A percentile compares a stretch with the other conserved stretches of the same genome.
phyloP scores from a whole-genome alignment of 2,329 filamentous ascomycete species.

The Aspergillus calidoustus region DNA sequence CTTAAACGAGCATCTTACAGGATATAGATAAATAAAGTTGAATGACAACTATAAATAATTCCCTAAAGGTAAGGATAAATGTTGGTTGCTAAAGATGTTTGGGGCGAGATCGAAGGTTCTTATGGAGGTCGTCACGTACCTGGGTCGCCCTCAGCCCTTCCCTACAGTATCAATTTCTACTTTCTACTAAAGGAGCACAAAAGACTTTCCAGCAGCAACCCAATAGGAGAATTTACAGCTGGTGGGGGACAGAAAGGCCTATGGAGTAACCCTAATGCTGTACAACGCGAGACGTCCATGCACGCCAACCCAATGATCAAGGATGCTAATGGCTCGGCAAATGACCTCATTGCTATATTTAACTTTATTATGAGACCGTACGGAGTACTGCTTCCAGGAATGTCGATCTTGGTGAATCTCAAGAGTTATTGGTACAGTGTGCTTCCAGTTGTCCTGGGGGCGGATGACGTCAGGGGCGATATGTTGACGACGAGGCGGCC shows the following conservation, averaged over 20 bases:
- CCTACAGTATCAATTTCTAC: too few species aligned
- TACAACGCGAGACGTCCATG: neutral
- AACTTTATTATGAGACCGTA: neutral
- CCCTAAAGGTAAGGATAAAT: too few species aligned
- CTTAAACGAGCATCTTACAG: too few species aligned
- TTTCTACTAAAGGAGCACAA: neutral
- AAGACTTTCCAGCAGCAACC: neutral
- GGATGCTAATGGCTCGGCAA: neutral
- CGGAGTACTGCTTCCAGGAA: neutral
- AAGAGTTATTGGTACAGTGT: neutral
- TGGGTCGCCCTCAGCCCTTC: too few species aligned
- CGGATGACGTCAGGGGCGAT: conserved; percentile 12
- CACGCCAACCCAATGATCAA: neutral
- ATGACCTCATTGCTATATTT: conserved; percentile 10
- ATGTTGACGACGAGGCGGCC: neutral
- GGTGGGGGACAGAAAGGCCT: too few species aligned
- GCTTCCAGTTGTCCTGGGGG: neutral
- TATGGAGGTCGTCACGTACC: too few species aligned
- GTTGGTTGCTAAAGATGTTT: too few species aligned
- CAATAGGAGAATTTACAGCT: neutral
- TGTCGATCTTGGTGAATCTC: neutral
- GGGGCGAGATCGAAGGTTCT: too few species aligned
- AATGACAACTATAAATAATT: too few species aligned
- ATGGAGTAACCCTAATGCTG: neutral
- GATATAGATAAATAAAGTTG: too few species aligned